Conservation (phyloP, 768 basidiomycete genomes). For the Boletus bicolor region DNA sequence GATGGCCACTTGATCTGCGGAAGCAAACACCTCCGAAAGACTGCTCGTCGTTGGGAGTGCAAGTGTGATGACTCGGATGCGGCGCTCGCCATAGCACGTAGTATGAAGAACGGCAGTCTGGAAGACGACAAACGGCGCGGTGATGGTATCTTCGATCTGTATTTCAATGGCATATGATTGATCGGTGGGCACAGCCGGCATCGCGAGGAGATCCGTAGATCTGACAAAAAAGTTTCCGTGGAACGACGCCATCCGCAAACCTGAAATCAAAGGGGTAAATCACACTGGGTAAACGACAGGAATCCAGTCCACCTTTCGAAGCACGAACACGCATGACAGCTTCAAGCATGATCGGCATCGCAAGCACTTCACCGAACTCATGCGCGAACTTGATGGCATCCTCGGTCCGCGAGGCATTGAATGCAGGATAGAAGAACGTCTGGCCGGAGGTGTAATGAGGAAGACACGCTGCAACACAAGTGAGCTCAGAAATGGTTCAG, state of each 20-base stretch:
- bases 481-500: neutral
- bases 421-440: conserved; percentile 97
- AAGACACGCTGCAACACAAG: conserved; percentile 59
- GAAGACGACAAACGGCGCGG: conserved; percentile 86
- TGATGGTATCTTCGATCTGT: conserved; percentile 92
- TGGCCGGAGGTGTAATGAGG: conserved; percentile 98
- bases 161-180: conserved; percentile 96
- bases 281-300: neutral
- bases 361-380: conserved; percentile 90
- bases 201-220: conserved; percentile 92
- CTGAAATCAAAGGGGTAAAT: conserved; percentile 33
- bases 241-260: conserved; percentile 94
- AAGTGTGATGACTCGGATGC: conserved; percentile 86
- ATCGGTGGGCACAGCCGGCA: conserved; percentile 95
- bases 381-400: conserved; percentile 98
- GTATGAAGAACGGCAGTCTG: conserved; percentile 95
- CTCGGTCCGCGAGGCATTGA: conserved; percentile 91
- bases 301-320: conserved; percentile 66
- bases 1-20: conserved; percentile 86
- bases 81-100: conserved; percentile 88
- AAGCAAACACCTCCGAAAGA: conserved; percentile 85
- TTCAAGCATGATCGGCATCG: conserved; percentile 93
- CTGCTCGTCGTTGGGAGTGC: conserved; percentile 86
- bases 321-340: conserved; percentile 98
- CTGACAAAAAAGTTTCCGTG: conserved; percentile 99